Percentiles rank a stretch among this genome's conserved stretches.
Evolutionary conservation across 2,329 filamentous ascomycete species (phyloP).

Genomic region (Diaporthe destruens): DNA sequence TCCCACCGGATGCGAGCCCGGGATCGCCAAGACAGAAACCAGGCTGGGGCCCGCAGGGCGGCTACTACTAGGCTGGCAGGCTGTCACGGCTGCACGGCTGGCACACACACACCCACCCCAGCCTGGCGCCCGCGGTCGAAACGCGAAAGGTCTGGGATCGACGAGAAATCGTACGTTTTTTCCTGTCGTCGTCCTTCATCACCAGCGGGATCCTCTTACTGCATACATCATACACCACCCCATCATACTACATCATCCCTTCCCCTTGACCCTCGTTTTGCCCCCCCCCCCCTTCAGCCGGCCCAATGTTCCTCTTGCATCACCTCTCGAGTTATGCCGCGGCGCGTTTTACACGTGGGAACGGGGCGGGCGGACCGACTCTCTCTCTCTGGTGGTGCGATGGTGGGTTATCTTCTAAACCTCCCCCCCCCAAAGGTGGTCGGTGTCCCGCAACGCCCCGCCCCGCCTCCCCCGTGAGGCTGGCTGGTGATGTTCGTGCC

Average conservation of each 20-base stretch:
- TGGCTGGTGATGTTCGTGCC: not conserved
- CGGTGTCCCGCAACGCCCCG: not conserved
- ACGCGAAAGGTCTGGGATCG: constrained; percentile 24
- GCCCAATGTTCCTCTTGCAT: too few species aligned
- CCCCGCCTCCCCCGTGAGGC: not conserved
- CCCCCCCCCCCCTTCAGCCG: too few species aligned
- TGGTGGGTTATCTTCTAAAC: too few species aligned
- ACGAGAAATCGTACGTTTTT: constrained; percentile 19
- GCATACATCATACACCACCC: not conserved
- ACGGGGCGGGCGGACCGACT: not conserved
- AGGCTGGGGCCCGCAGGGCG: constrained; percentile 10
- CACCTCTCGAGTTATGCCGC: not conserved
- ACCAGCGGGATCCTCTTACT: not conserved
- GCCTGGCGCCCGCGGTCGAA: constrained; percentile 29
- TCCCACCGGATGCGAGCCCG: constrained; percentile 14
- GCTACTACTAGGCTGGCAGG: not conserved
- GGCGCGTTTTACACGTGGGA: not conserved
- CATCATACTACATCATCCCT: too few species aligned
- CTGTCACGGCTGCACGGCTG: not conserved
- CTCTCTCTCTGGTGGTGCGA: not conserved
- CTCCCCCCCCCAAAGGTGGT: too few species aligned
- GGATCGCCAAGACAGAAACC: constrained; percentile 13
- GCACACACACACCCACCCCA: not conserved
- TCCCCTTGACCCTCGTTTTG: too few species aligned
- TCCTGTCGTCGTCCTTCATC: not conserved